Percentiles rank a stretch among this genome's conserved stretches.
Conservation (phyloP, 495 filamentous ascomycete species). For the Astrothelium subdiscretum region DNA sequence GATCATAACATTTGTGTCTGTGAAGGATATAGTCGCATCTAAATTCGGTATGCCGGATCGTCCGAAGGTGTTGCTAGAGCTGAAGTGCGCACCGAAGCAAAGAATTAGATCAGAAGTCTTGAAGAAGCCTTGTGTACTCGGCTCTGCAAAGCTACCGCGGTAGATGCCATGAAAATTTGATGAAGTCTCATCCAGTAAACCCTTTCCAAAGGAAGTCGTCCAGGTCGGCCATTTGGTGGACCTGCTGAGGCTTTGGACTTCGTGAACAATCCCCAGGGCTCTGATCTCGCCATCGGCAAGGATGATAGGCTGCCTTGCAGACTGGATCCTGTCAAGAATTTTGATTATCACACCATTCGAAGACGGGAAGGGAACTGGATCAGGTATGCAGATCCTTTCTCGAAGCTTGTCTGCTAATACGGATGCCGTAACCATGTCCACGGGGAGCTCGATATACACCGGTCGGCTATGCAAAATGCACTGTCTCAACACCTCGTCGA, state of each 20-base stretch:
- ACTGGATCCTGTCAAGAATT: constrained; percentile 26
- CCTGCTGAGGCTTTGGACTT: constrained; percentile 25
- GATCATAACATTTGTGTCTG: constrained; percentile 3
- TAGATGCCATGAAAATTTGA: constrained; percentile 32
- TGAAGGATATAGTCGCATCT: constrained; percentile 11
- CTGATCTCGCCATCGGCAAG: constrained; percentile 29
- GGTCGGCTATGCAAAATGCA: constrained; percentile 32
- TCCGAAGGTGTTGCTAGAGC: constrained; percentile 19
- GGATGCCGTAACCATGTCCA: constrained; percentile 29
- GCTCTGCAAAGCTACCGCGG: not conserved
- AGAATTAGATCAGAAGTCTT: constrained; percentile 15
- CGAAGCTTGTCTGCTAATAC: not conserved
- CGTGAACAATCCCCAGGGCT: constrained; percentile 19
- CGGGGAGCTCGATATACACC: constrained; percentile 35
- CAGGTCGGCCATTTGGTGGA: constrained; percentile 27
- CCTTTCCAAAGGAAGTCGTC: constrained; percentile 29
- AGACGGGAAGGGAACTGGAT: constrained; percentile 9
- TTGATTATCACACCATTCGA: not conserved
- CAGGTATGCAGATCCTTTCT: constrained; percentile 4
- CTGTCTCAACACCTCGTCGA: constrained; percentile 32
- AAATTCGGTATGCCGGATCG: constrained; percentile 15
- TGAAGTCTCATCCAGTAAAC: constrained; percentile 28
- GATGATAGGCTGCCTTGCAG: constrained; percentile 28
- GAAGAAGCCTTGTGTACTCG: not conserved
- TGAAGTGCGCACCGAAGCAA: constrained; percentile 14